Evolutionary conservation across 2,329 filamentous ascomycete species (phyloP).

Genomic region (Coniochaeta prunicola): DNA sequence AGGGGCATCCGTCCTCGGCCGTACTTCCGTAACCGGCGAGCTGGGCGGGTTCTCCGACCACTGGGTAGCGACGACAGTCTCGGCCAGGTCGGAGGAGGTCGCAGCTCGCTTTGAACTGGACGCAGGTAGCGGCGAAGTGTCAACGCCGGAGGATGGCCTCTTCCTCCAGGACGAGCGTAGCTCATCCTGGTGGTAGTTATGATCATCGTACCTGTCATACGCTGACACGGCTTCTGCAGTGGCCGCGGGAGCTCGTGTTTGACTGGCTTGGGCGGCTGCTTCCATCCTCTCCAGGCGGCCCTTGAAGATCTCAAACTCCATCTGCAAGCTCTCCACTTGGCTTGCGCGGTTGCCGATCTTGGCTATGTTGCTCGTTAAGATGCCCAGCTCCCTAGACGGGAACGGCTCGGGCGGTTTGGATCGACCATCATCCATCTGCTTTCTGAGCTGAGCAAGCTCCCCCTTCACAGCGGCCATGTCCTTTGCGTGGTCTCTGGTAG

Average conservation of each 20-base stretch:
- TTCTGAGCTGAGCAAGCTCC: conserved; percentile 24
- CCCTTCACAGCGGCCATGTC: conserved; percentile 23
- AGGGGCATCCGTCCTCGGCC: neutral
- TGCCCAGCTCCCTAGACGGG: conserved; percentile 27
- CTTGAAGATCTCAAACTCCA: conserved; percentile 33
- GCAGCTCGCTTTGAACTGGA: neutral
- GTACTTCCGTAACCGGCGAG: neutral
- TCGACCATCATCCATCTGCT: conserved; percentile 14
- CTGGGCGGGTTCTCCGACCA: neutral
- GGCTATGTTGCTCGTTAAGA: conserved; percentile 29
- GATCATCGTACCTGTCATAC: neutral
- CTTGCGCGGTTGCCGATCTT: conserved; percentile 29
- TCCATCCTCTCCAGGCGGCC: conserved; percentile 27
- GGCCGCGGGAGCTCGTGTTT: neutral
- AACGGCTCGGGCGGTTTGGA: conserved; percentile 7
- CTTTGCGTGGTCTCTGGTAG: conserved; percentile 17
- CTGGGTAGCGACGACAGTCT: conserved; percentile 6
- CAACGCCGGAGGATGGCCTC: neutral
- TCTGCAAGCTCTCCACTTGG: conserved; percentile 31
- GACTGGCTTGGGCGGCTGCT: conserved; percentile 5
- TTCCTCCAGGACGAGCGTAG: neutral
- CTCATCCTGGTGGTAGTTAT: neutral
- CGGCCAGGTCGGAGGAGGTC: neutral
- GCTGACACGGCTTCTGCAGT: neutral
- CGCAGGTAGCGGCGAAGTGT: neutral